phyloP scores from a whole-genome alignment of 1,284 basidiomycete species.

The Pseudozyma hubeiensis region DNA sequence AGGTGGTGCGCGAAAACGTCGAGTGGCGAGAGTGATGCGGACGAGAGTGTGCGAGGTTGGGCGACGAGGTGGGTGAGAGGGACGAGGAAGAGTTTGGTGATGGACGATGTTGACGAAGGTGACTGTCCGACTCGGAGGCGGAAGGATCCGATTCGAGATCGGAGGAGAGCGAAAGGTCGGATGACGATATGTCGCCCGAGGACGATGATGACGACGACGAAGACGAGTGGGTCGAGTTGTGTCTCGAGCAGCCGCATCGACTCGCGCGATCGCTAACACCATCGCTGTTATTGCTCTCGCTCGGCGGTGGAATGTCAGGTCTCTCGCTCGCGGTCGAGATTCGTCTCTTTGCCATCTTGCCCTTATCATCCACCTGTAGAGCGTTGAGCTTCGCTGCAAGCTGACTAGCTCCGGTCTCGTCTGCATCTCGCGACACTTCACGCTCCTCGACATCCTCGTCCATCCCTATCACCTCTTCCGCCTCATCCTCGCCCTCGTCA shows the following conservation, averaged over 20 bases:
- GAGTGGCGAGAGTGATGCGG: neutral
- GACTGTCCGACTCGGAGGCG: neutral
- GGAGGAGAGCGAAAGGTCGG: constrained; percentile 30
- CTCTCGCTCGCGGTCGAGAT: constrained; percentile 43
- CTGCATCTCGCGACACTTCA: neutral
- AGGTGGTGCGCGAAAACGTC: constrained; percentile 1
- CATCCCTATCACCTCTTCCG: constrained; percentile 51
- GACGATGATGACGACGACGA: constrained; percentile 16
- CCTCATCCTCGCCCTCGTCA: constrained; percentile 55
- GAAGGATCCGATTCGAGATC: constrained; percentile 8
- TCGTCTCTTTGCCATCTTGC: constrained; percentile 23
- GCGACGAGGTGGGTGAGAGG: constrained; percentile 3
- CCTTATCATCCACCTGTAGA: constrained; percentile 11
- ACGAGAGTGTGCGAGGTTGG: neutral
- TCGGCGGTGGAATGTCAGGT: constrained; percentile 39
- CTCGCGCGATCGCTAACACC: neutral
- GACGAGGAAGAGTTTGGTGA: neutral
- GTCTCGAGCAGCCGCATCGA: constrained; percentile 5
- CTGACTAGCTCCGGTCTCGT: neutral
- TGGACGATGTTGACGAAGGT: neutral
- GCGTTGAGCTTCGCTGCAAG: constrained; percentile 8
- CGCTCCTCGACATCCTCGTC: neutral
- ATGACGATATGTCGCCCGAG: constrained; percentile 10
- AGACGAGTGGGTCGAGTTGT: constrained; percentile 6
- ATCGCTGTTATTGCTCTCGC: constrained; percentile 15